phyloP scores from a whole-genome alignment of 225 moss, liverwort and hornwort genomes.

The Pseudoscleropodium purum region DNA sequence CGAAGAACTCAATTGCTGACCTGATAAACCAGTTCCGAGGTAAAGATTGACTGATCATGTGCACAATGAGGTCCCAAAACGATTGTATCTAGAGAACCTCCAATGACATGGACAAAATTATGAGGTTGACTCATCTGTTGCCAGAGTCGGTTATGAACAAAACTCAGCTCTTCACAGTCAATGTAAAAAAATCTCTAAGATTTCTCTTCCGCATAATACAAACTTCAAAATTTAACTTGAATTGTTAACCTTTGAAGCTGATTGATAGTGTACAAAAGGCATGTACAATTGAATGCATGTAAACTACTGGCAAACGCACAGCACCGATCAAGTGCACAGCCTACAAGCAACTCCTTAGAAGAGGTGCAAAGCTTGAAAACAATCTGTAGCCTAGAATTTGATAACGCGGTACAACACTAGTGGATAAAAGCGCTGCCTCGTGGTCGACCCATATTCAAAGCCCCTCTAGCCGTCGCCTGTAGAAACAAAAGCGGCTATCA shows the following conservation, averaged over 20 bases:
- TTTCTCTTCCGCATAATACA: neutral
- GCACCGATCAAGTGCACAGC: neutral
- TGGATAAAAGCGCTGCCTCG: conserved; percentile 34
- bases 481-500: conserved; percentile 2
- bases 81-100: neutral
- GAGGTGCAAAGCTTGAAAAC: neutral
- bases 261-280: conserved; percentile 10
- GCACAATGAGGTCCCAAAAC: neutral
- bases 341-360: neutral
- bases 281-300: neutral
- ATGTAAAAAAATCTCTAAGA: neutral
- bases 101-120: neutral
- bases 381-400: neutral
- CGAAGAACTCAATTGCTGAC: neutral
- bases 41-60: too few relatives aligned
- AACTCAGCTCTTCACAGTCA: neutral
- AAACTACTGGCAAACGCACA: neutral
- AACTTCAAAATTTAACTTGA: neutral
- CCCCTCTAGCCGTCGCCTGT: conserved; percentile 97
- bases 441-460: conserved; percentile 80
- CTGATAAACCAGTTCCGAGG: neutral
- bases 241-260: neutral
- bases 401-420: neutral
- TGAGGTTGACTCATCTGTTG: neutral
- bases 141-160: neutral